Evolutionary conservation across 192 early-diverging fungal species (phyloP).

Genomic region (Backusella parvicylindrica): DNA sequence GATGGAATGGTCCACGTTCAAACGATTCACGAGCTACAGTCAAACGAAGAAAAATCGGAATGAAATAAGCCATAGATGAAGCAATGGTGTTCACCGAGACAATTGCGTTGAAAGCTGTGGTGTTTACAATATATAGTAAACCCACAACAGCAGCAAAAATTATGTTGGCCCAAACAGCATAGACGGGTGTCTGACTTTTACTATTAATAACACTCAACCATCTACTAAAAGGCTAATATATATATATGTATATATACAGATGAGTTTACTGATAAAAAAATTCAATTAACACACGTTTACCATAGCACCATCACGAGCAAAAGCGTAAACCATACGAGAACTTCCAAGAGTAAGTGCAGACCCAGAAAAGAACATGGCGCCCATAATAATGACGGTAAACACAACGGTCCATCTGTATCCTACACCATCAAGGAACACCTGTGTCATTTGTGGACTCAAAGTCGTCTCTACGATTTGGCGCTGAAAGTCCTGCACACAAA

Average conservation of each 20-base stretch:
- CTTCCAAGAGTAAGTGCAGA: constrained; percentile 46
- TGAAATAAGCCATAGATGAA: constrained; percentile 48
- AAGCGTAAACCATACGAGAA: constrained; percentile 57
- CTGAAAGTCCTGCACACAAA: constrained; percentile 45
- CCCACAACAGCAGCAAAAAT: constrained; percentile 32
- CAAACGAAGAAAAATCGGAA: constrained; percentile 47
- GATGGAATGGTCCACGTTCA: constrained; percentile 45
- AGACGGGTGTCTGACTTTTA: constrained; percentile 39
- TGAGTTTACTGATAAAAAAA: too few species aligned
- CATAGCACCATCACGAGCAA: constrained; percentile 55
- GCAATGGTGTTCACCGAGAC: constrained; percentile 58
- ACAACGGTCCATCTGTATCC: constrained; percentile 45
- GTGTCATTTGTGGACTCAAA: constrained; percentile 39
- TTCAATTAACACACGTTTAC: background rate
- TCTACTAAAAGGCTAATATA: constrained; percentile 31
- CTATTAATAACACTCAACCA: constrained; percentile 39
- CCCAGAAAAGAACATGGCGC: constrained; percentile 53
- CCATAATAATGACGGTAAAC: constrained; percentile 48
- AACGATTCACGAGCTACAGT: constrained; percentile 42
- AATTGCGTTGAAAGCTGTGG: constrained; percentile 52
- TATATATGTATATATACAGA: background rate
- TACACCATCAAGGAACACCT: constrained; percentile 50
- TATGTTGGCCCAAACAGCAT: constrained; percentile 54
- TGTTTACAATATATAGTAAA: constrained; percentile 41
- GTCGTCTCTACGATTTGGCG: constrained; percentile 39